Conservation (phyloP, 306 rosid genomes). For the Lablab purpureus region DNA sequence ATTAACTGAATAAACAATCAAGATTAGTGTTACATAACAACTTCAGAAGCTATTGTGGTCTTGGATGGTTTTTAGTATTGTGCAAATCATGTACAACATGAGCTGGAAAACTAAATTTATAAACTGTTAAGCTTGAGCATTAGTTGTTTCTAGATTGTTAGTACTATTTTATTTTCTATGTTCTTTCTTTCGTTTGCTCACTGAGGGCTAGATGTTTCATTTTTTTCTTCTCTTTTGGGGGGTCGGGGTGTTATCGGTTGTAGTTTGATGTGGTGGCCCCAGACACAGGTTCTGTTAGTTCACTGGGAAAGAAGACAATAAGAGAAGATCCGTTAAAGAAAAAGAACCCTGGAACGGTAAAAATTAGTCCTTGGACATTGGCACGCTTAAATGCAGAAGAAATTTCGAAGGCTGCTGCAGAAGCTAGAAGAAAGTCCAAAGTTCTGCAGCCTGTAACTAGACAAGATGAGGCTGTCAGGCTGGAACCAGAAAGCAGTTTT, state of each 20-base stretch:
- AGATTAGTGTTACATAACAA: not conserved
- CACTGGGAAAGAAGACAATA: slow-evolving; percentile 65
- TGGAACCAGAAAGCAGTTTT: slow-evolving; percentile 63
- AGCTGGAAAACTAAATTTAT: not conserved
- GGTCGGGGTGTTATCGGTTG: slow-evolving; percentile 16
- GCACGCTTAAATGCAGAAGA: slow-evolving; percentile 93
- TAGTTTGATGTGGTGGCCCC: slow-evolving; percentile 95
- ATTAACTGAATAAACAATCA: not conserved
- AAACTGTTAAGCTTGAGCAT: not conserved
- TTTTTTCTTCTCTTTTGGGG: not conserved
- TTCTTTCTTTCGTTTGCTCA: slow-evolving; percentile 39
- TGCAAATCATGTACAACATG: not conserved
- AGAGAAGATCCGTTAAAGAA: slow-evolving; percentile 71
- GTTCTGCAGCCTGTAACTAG: slow-evolving; percentile 81
- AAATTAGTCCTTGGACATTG: slow-evolving; percentile 94
- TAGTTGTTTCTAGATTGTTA: not conserved
- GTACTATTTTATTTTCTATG: not conserved
- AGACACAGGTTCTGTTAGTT: slow-evolving; percentile 87
- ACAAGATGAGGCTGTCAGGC: slow-evolving; percentile 55
- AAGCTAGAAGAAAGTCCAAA: slow-evolving; percentile 91
- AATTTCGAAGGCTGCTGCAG: slow-evolving; percentile 92
- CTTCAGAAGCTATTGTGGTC: not conserved
- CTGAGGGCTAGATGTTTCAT: not conserved
- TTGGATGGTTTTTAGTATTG: not conserved
- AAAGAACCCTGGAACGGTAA: slow-evolving; percentile 75